Evolutionary conservation across 768 basidiomycete species (phyloP).

Genomic region (Phlebiopsis gigantea): DNA sequence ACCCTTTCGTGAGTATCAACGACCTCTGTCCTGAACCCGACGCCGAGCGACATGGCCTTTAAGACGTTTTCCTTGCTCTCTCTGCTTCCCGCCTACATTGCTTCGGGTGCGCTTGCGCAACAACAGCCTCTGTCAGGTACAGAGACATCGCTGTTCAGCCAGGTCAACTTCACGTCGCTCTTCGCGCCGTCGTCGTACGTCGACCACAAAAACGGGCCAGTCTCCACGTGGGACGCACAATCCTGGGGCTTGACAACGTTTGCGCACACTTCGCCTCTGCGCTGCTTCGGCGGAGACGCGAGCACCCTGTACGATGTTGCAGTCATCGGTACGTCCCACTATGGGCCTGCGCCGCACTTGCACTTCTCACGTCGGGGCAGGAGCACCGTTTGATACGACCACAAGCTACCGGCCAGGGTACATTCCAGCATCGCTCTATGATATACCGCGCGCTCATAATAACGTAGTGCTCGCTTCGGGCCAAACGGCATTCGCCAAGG

Average conservation of each 20-base stretch:
- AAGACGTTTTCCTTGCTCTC: background rate
- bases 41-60: background rate
- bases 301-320: constrained; percentile 25
- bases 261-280: constrained; percentile 20
- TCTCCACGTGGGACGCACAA: constrained; percentile 11
- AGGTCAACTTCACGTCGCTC: constrained; percentile 5
- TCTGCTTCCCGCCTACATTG: background rate
- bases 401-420: constrained; percentile 29
- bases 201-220: background rate
- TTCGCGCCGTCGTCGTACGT: background rate
- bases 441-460: background rate
- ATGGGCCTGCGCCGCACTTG: too few relatives aligned
- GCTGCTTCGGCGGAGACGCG: constrained; percentile 26
- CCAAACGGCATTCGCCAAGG: constrained; percentile 31
- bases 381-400: constrained; percentile 29
- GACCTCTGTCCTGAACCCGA: background rate
- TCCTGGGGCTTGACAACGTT: constrained; percentile 26
- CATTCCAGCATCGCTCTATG: background rate
- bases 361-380: background rate
- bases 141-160: background rate
- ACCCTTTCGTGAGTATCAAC: background rate
- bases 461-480: constrained; percentile 25
- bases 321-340: constrained; percentile 17
- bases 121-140: background rate
- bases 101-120: background rate